Percentiles rank a stretch among this genome's conserved stretches.
Evolutionary conservation across 805 yeast species (phyloP).

Genomic region (Teunomyces cretensis): DNA sequence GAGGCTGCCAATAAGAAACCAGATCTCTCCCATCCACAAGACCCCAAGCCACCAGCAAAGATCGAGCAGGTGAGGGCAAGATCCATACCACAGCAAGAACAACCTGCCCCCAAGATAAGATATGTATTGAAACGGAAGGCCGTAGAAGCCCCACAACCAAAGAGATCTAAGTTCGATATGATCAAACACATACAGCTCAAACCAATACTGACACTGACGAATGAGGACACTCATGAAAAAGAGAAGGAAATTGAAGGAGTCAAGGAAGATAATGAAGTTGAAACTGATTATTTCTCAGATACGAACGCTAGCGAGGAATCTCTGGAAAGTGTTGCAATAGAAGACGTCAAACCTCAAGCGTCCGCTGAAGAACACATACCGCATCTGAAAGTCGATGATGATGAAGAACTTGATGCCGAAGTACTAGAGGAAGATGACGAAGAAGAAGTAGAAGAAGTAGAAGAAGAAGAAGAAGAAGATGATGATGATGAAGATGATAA

Average conservation of each 20-base stretch:
- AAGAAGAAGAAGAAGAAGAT: neutral
- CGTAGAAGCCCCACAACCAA: neutral
- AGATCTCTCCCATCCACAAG: neutral
- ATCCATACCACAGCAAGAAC: neutral
- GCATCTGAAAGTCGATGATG: no score
- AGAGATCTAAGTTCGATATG: slow-evolving; percentile 1
- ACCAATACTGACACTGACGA: neutral
- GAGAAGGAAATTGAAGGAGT: neutral
- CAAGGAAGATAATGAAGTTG: neutral
- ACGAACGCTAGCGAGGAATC: no score
- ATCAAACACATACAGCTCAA: slow-evolving; percentile 3
- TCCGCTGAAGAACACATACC: no score
- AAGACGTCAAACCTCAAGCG: no score
- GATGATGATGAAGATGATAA: neutral
- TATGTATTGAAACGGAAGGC: slow-evolving; percentile 2
- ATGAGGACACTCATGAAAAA: neutral
- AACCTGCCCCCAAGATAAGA: neutral
- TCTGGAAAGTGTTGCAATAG: no score
- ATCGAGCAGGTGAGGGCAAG: neutral
- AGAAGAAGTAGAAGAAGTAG: neutral
- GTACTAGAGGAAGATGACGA: neutral
- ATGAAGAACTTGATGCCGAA: no score
- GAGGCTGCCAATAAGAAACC: neutral
- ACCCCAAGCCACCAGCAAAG: neutral
- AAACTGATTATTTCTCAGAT: no score